These are phyloP conservation scores for Geotrichum australiense DNA, from an alignment of 1,139 yeast genomes.

Conservation along the genomic window DNA sequence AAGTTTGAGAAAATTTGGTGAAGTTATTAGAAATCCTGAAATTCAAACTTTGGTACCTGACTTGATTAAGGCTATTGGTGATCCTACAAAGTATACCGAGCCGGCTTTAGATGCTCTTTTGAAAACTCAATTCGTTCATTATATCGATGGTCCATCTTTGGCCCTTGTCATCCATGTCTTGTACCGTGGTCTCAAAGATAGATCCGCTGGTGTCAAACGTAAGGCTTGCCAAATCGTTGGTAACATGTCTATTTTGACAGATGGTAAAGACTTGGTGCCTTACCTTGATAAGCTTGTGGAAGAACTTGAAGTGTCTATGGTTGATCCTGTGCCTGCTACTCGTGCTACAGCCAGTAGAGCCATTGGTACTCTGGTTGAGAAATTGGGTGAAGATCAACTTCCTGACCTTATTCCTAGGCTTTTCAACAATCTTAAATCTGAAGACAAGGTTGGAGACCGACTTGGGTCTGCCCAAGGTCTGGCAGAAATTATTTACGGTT, in stretches of 20 bases:
- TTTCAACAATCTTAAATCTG: conserved; percentile 70
- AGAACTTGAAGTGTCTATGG: conserved; percentile 91
- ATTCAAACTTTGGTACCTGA: conserved; percentile 87
- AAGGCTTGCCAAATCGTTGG: conserved; percentile 98
- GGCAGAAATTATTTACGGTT: conserved; percentile 87
- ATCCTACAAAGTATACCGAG: conserved; percentile 86
- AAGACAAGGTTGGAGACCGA: conserved; percentile 79
- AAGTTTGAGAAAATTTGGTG: conserved; percentile 86
- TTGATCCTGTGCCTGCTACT: conserved; percentile 96
- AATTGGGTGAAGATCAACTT: conserved; percentile 92
- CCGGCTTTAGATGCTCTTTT: conserved; percentile 79
- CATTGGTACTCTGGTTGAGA: conserved; percentile 90
- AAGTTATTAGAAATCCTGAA: conserved; percentile 95
- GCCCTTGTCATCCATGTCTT: conserved; percentile 92
- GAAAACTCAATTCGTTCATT: conserved; percentile 90
- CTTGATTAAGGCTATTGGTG: conserved; percentile 87
- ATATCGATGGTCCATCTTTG: conserved; percentile 95
- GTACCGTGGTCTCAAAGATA: conserved; percentile 89
- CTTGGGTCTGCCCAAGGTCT: conserved; percentile 97
- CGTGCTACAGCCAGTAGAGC: conserved; percentile 98
- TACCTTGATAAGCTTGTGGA: conserved; percentile 69
- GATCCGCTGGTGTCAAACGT: conserved; percentile 86
- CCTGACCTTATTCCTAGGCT: conserved; percentile 85
- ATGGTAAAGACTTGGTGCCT: conserved; percentile 75
- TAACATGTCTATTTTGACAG: conserved; percentile 94